Evolutionary conservation across 148 eudicot species (phyloP), one percentile per base, ranked within the genome.

Genomic region (Rheum nobile): DNA sequence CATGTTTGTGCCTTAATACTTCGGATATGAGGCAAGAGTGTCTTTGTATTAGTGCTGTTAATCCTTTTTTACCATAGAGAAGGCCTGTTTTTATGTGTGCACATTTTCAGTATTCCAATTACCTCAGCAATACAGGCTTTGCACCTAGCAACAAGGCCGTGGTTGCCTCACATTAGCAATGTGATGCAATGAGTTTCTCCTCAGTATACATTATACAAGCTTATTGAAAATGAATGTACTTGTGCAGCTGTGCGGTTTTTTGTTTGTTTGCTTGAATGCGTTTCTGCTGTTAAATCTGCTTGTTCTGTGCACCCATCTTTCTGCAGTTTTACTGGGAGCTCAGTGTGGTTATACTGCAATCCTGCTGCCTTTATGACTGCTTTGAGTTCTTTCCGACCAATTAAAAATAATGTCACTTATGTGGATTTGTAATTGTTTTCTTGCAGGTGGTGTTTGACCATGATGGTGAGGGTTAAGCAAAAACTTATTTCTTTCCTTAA

Each of bases 361-460:
- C 14, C 13, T 17, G 41, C 70, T 65, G 16, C 21, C 41, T 65
- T 65, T 65, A 6, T 65, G 0, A 65, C 39, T 31, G 1, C 10
- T 16, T 16, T 65, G 0, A 65, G 22, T 31, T 6, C 10, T 16
- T 16, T 65, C 2, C 16, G 70, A 14, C 70, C 41, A 65, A 24
- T 16, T 13, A 34, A 65, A 61, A 61, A 6, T 8, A 32, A 34
- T 31, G 41, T 32, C 10, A 16, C 41, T 65, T n/a, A 65, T 11
- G 32, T 16, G 0, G 38, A 63, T 65, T 11, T 34, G 41, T 72
- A 16, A 71, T 71, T 16, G n/a, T 77, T 79, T 67, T 71, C 73
- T 2, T 87, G 87, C 97, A 93, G 98, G 97, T 93, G 82, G 95
- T 93, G 79, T 93, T 93, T 82, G 98, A 93, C 79, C 93, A 93